phyloP scores from a whole-genome alignment of 164 flowering plant species.

The Euptelea pleiosperma region DNA sequence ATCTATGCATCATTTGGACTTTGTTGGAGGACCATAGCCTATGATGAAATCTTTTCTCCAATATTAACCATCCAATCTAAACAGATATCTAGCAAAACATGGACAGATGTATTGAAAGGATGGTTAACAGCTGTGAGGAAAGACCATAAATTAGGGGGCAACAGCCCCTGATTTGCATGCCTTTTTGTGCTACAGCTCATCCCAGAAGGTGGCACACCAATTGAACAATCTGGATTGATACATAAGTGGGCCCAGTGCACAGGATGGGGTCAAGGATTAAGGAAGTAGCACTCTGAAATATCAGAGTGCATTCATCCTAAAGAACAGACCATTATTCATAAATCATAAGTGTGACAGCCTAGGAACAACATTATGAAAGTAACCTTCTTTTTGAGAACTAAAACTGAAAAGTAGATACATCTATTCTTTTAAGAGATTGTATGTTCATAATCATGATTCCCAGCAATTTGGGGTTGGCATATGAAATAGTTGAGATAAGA shows the following conservation, averaged over 20 bases:
- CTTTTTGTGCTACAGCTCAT: background rate
- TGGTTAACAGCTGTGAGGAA: background rate
- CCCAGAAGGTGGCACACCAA: too few species aligned
- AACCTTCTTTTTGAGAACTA: too few species aligned
- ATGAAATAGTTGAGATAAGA: background rate
- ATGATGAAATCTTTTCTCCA: background rate
- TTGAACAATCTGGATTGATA: background rate
- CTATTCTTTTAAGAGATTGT: too few species aligned
- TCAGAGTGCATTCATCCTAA: background rate
- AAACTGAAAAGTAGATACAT: too few species aligned
- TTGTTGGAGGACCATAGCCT: too few species aligned
- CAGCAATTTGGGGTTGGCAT: too few species aligned
- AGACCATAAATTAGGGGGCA: background rate
- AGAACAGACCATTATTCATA: too few species aligned
- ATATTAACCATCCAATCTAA: background rate
- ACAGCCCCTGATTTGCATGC: background rate
- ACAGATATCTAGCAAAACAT: background rate
- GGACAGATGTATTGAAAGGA: too few species aligned
- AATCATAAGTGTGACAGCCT: too few species aligned
- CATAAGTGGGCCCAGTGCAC: background rate
- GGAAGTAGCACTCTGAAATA: too few species aligned
- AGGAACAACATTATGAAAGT: too few species aligned
- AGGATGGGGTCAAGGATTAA: background rate
- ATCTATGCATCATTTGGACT: too few species aligned
- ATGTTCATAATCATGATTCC: background rate